Evolutionary conservation across 768 basidiomycete species (phyloP).

Genomic region (Austroboletus eburneus): DNA sequence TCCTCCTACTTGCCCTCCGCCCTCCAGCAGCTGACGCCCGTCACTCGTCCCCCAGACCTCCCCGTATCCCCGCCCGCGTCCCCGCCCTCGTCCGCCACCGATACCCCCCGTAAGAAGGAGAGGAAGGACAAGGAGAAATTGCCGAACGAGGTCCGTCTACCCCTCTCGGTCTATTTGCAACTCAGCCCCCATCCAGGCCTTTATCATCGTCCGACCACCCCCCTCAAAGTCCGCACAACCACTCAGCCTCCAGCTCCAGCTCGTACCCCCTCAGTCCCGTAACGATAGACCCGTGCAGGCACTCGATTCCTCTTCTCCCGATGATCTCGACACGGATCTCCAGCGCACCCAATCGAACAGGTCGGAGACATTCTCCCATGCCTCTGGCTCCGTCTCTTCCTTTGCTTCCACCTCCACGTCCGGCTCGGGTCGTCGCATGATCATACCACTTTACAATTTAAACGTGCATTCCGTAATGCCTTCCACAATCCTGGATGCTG

Average conservation of each 20-base stretch:
- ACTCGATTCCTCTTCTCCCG: conserved; percentile 35
- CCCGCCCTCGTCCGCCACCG: conserved; percentile 1
- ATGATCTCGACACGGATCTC: conserved; percentile 28
- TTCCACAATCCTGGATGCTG: conserved; percentile 82
- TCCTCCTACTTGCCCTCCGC: conserved; percentile 47
- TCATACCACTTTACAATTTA: conserved; percentile 83
- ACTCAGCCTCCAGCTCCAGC: conserved; percentile 87
- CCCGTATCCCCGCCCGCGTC: conserved; percentile 5
- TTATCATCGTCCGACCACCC: conserved; percentile 89
- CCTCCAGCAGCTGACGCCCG: conserved; percentile 38
- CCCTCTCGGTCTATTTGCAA: conserved; percentile 2
- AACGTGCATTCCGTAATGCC: conserved; percentile 86
- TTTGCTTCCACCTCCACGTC: conserved; percentile 40
- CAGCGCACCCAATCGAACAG: conserved; percentile 36
- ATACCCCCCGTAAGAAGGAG: conserved; percentile 42
- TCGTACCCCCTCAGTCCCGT: conserved; percentile 61
- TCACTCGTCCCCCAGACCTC: conserved; percentile 21
- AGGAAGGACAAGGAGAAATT: conserved; percentile 40
- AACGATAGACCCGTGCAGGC: conserved; percentile 41
- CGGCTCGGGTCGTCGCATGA: conserved; percentile 58
- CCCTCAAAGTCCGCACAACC: conserved; percentile 83
- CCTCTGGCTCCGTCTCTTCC: conserved; percentile 39
- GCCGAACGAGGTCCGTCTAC: conserved; percentile 43
- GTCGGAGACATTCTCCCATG: conserved; percentile 48
- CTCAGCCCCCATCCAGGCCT: conserved; percentile 50